Evolutionary conservation across 2,329 filamentous ascomycete species (phyloP).

Genomic region (Pyricularia grisea): DNA sequence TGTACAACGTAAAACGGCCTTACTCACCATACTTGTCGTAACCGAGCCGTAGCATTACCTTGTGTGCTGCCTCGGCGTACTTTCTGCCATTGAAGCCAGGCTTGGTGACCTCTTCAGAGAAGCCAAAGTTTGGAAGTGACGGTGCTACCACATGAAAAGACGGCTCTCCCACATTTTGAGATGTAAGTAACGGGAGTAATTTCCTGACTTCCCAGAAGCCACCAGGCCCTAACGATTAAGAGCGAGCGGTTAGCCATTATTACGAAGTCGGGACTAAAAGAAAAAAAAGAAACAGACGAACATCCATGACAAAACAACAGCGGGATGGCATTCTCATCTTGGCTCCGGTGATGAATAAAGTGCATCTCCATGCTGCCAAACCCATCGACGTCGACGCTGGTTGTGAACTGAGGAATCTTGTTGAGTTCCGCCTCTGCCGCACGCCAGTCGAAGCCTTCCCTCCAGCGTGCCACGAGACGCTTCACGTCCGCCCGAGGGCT

Average conservation of each 20-base stretch:
- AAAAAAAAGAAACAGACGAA: neutral
- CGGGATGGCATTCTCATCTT: conserved; percentile 44
- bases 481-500: conserved; percentile 50
- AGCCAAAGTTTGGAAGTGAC: conserved; percentile 44
- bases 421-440: conserved; percentile 50
- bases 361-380: conserved; percentile 54
- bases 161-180: conserved; percentile 21
- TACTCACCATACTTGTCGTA: conserved; percentile 47
- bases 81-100: conserved; percentile 48
- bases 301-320: conserved; percentile 61
- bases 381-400: conserved; percentile 41
- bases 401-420: conserved; percentile 47
- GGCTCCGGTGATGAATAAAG: conserved; percentile 50
- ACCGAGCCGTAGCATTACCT: conserved; percentile 59
- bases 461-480: conserved; percentile 48
- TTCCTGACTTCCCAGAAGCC: conserved; percentile 59
- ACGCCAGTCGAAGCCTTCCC: conserved; percentile 51
- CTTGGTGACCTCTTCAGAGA: conserved; percentile 32
- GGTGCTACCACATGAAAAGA: conserved; percentile 50
- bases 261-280: neutral
- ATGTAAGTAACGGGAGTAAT: conserved; percentile 40
- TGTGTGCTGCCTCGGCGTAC: conserved; percentile 56
- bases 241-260: neutral
- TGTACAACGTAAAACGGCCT: no score
- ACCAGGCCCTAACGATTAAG: conserved; percentile 37